Conservation (phyloP, 2,329 filamentous ascomycete species). For the Verticillium tricorpus region DNA sequence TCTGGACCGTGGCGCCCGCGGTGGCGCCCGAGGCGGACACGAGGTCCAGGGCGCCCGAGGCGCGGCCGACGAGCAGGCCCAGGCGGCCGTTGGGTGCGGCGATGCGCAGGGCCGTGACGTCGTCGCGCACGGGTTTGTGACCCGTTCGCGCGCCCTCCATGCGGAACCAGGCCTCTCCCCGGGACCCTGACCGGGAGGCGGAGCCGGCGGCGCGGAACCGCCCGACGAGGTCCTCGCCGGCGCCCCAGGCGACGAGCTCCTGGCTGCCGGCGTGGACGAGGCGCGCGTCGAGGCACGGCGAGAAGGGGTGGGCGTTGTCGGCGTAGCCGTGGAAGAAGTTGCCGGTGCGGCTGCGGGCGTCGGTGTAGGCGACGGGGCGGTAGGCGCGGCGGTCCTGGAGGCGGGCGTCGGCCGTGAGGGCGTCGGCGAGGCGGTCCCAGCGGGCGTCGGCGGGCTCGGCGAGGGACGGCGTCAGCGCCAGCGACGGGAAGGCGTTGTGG, state of each 20-base stretch:
- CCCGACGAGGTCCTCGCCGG: conserved; percentile 45
- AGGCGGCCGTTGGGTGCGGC: conserved; percentile 27
- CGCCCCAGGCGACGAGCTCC: conserved; percentile 47
- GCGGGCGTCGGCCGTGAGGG: conserved; percentile 44
- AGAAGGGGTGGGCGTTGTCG: conserved; percentile 24
- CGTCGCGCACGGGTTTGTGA: conserved; percentile 40
- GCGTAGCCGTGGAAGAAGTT: conserved; percentile 9
- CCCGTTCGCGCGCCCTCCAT: conserved; percentile 32
- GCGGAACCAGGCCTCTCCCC: conserved; percentile 13
- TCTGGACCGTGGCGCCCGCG: conserved; percentile 20
- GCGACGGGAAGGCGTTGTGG: conserved; percentile 33
- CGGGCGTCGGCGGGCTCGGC: conserved; percentile 9
- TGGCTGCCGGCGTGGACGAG: conserved; percentile 27
- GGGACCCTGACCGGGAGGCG: neutral
- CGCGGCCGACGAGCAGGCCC: conserved; percentile 41
- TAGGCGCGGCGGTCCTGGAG: conserved; percentile 49
- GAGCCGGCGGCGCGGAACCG: conserved; percentile 26
- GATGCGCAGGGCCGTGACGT: conserved; percentile 43
- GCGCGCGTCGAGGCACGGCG: conserved; percentile 42
- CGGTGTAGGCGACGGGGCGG: conserved; percentile 14
- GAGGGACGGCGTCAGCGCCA: conserved; percentile 22
- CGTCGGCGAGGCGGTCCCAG: conserved; percentile 37
- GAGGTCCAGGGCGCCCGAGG: conserved; percentile 44
- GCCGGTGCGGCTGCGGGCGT: conserved; percentile 19
- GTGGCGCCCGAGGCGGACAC: conserved; percentile 31